phyloP scores from a whole-genome alignment of 257 asterid species.

The Solanum chiquidenum region DNA sequence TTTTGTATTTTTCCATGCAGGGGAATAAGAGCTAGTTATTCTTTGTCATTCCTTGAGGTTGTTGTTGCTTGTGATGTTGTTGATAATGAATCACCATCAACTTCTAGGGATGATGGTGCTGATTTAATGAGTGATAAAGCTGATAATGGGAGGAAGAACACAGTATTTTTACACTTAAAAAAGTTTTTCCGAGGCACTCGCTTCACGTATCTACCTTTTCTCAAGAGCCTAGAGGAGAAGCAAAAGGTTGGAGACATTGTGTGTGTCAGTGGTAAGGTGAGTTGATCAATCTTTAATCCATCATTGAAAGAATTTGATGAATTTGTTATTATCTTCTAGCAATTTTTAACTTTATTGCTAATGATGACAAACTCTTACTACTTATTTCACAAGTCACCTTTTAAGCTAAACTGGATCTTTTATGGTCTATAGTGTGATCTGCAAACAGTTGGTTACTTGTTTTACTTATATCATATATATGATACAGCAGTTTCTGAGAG shows the following conservation, averaged over 20 bases:
- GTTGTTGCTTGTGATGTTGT: constrained; percentile 78
- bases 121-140: constrained; percentile 27
- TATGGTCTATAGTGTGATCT: not conserved
- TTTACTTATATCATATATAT: not conserved
- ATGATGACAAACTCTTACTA: not conserved
- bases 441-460: not conserved
- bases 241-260: constrained; percentile 74
- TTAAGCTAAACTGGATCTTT: not conserved
- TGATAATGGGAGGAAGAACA: constrained; percentile 30
- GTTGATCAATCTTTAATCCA: constrained; percentile 3
- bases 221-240: constrained; percentile 70
- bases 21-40: constrained; percentile 71
- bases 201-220: constrained; percentile 70
- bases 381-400: not conserved
- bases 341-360: not conserved
- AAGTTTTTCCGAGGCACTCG: constrained; percentile 91
- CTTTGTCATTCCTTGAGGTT: constrained; percentile 83
- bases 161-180: constrained; percentile 73
- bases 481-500: not conserved
- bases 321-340: not conserved
- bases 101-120: constrained; percentile 6
- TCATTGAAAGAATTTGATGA: not conserved
- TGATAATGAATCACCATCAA: constrained; percentile 17
- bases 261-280: constrained; percentile 96
- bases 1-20: constrained; percentile 21